A percentile compares a stretch with the other conserved stretches of the same genome.
Conservation (phyloP, 2,329 filamentous ascomycete species). For the Botrytis porri region DNA sequence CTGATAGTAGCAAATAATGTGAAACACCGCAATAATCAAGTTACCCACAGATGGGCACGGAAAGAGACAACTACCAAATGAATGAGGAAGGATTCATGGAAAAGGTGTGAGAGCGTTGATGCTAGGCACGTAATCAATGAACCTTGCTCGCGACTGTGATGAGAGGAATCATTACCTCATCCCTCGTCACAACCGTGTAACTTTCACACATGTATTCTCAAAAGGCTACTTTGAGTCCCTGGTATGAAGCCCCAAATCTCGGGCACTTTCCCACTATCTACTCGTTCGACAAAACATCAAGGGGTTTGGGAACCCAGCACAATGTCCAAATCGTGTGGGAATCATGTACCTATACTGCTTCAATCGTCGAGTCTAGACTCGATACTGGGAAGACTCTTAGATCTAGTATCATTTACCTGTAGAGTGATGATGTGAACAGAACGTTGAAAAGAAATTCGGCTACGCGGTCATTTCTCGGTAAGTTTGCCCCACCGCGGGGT, state of each 20-base stretch:
- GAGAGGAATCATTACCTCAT: neutral
- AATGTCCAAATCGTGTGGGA: neutral
- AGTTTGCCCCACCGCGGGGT: neutral
- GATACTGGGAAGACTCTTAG: too few relatives aligned
- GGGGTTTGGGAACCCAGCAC: neutral
- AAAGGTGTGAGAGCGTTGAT: neutral
- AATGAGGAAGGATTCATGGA: neutral
- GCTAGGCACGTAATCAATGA: neutral
- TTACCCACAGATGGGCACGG: neutral
- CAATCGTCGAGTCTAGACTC: too few relatives aligned
- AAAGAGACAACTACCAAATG: too few relatives aligned
- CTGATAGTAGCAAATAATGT: neutral
- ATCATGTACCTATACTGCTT: neutral
- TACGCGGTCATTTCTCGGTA: neutral
- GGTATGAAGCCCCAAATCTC: neutral
- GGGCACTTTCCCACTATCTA: neutral
- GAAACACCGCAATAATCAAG: too few relatives aligned
- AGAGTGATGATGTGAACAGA: neutral
- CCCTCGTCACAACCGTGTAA: too few relatives aligned
- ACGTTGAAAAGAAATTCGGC: slow-evolving; percentile 1
- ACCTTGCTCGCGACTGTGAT: neutral
- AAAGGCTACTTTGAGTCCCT: neutral
- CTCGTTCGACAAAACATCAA: neutral
- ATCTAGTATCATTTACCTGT: too few relatives aligned
- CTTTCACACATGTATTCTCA: neutral